Evolutionary conservation across 495 filamentous ascomycete species (phyloP).

Genomic region (Penicillium ucsense): DNA sequence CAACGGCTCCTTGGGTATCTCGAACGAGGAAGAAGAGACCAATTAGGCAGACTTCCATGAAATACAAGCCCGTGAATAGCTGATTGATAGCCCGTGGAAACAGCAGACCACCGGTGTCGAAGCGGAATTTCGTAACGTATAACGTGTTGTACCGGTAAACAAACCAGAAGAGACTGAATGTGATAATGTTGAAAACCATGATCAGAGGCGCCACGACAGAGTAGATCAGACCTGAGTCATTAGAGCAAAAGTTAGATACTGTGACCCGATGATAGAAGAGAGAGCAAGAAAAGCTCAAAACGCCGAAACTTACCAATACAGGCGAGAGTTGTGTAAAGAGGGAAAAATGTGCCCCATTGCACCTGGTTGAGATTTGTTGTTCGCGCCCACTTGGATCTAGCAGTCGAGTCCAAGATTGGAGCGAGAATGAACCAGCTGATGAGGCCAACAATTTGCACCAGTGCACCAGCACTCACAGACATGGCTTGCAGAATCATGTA

Average conservation of each 20-base stretch:
- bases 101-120: constrained; percentile 87
- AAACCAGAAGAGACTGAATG: constrained; percentile 90
- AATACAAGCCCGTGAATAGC: constrained; percentile 86
- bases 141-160: constrained; percentile 95
- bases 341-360: constrained; percentile 90
- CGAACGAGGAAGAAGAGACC: constrained; percentile 84
- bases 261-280: too few relatives aligned
- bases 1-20: constrained; percentile 45
- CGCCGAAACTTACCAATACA: constrained; percentile 57
- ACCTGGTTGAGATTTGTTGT: constrained; percentile 70
- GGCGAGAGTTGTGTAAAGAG: constrained; percentile 89
- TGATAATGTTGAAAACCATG: constrained; percentile 86
- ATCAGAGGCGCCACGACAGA: constrained; percentile 85
- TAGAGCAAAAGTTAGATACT: neutral
- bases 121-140: constrained; percentile 84
- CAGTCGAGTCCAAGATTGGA: constrained; percentile 73
- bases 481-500: constrained; percentile 96
- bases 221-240: constrained; percentile 63
- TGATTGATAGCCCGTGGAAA: constrained; percentile 95
- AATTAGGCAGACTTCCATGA: constrained; percentile 86
- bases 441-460: constrained; percentile 74
- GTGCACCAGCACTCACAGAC: constrained; percentile 77
- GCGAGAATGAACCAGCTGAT: constrained; percentile 73
- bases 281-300: neutral
- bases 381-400: constrained; percentile 78